Conservation (phyloP, 495 filamentous ascomycete genomes). For the Echria macrotheca region DNA sequence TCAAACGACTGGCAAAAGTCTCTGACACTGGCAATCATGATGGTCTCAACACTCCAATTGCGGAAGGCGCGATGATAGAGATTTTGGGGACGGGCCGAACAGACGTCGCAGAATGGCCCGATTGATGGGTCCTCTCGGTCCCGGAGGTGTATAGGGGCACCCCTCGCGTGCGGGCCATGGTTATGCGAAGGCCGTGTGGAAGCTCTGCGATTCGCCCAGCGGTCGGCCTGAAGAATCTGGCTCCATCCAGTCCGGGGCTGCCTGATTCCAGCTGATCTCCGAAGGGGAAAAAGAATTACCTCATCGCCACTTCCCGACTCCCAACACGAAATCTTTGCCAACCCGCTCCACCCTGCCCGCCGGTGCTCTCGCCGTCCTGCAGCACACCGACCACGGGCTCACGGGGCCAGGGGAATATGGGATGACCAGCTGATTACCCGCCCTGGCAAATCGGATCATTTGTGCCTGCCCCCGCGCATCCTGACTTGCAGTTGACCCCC, state of each 20-base stretch:
- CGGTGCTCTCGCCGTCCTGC: background rate
- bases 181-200: background rate
- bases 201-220: conserved; percentile 9
- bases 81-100: background rate
- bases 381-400: background rate
- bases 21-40: background rate
- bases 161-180: conserved; percentile 7
- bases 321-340: background rate
- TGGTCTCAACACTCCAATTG: background rate
- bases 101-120: background rate
- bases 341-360: background rate
- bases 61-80: background rate
- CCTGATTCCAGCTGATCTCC: conserved; percentile 6
- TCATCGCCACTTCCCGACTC: background rate
- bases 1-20: background rate
- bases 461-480: too few relatives aligned
- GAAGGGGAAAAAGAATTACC: conserved; percentile 10
- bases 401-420: background rate
- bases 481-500: too few relatives aligned
- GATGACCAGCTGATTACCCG: background rate
- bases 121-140: background rate
- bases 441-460: conserved; percentile 7
- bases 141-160: background rate
- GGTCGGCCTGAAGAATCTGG: conserved; percentile 1
- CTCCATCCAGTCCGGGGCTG: background rate